These are phyloP conservation scores for Abortiporus biennis DNA, from an alignment of 1,284 basidiomycete species.

Conservation along the genomic window DNA sequence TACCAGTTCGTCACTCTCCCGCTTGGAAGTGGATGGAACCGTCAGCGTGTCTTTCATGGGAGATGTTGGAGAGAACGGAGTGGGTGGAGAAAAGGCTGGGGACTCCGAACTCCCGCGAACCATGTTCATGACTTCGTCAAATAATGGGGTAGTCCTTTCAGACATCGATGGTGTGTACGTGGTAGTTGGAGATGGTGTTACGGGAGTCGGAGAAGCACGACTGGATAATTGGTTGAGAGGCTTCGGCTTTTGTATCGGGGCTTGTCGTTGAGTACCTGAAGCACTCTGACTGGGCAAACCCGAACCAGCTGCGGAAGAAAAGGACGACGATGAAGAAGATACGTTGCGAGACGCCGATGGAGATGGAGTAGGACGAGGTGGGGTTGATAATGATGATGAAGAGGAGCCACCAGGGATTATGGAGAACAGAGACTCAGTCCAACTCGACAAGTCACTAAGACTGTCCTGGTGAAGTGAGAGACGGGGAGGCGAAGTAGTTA, in stretches of 20 bases:
- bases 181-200: slow-evolving; percentile 6
- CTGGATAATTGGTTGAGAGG: neutral
- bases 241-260: no score
- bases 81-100: no score
- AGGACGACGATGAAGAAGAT: no score
- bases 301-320: no score
- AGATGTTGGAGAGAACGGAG: no score
- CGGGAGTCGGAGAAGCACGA: neutral
- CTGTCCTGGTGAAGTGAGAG: slow-evolving; percentile 23
- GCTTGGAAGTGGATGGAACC: neutral
- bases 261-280: no score
- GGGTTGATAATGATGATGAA: neutral
- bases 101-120: slow-evolving; percentile 10
- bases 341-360: no score
- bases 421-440: slow-evolving; percentile 25
- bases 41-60: neutral
- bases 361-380: no score
- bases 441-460: slow-evolving; percentile 20
- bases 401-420: slow-evolving; percentile 18
- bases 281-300: no score
- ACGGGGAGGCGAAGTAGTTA: slow-evolving; percentile 18
- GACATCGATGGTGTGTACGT: slow-evolving; percentile 12
- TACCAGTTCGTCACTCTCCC: neutral
- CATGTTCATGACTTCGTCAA: slow-evolving; percentile 21
- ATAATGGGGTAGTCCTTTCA: slow-evolving; percentile 14